These are phyloP conservation scores for Cyclocybe cylindracea DNA, from an alignment of 768 basidiomycete genomes.

Conservation along the genomic window DNA sequence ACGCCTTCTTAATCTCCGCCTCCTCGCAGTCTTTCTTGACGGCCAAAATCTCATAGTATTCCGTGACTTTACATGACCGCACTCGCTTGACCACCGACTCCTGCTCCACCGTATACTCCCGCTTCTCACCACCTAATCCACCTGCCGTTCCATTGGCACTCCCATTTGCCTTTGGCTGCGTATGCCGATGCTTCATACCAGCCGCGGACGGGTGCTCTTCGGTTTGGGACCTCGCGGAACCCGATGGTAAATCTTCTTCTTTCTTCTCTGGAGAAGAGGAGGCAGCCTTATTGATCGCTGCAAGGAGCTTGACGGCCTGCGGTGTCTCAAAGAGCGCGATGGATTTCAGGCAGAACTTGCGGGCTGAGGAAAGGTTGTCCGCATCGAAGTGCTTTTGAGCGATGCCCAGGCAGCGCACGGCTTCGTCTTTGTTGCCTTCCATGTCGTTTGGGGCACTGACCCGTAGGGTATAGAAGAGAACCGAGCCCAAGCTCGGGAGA, in stretches of 20 bases:
- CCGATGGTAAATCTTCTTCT: conserved; percentile 40
- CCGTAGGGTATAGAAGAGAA: neutral
- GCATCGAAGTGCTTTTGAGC: conserved; percentile 74
- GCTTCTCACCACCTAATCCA: conserved; percentile 70
- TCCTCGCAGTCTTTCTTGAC: conserved; percentile 83
- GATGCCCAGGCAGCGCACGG: conserved; percentile 76
- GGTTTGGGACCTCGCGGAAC: conserved; percentile 42
- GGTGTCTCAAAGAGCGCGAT: conserved; percentile 79
- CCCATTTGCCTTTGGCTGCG: conserved; percentile 29
- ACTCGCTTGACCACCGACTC: conserved; percentile 82
- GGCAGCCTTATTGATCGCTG: conserved; percentile 60
- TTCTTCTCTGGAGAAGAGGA: conserved; percentile 43
- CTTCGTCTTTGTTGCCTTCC: conserved; percentile 93
- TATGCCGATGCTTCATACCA: conserved; percentile 65
- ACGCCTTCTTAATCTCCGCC: conserved; percentile 88
- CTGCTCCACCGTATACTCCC: conserved; percentile 89
- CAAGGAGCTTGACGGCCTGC: conserved; percentile 69
- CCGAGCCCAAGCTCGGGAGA: neutral
- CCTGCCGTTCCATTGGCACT: conserved; percentile 50
- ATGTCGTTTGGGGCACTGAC: conserved; percentile 31
- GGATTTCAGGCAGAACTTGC: conserved; percentile 90
- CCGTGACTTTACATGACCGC: conserved; percentile 79
- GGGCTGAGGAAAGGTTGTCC: conserved; percentile 74
- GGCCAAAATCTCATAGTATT: conserved; percentile 91
- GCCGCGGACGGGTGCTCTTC: conserved; percentile 77